phyloP scores from a whole-genome alignment of 2,329 filamentous ascomycete genomes.

The Stagonosporopsis rhizophila region DNA sequence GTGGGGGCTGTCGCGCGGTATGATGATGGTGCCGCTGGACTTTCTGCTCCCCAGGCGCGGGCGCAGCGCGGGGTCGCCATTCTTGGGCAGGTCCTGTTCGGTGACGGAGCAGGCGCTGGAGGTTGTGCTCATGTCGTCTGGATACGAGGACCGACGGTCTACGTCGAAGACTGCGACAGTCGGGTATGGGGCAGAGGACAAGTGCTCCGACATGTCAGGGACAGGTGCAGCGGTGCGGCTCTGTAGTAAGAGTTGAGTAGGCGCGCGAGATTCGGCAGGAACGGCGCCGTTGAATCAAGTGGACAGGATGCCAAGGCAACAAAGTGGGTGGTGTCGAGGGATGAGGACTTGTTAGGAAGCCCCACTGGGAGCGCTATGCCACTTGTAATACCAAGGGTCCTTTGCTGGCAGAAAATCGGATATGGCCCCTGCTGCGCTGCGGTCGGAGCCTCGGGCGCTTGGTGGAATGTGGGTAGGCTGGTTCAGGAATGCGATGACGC shows the following conservation, averaged over 20 bases:
- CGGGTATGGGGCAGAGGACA: conserved; percentile 38
- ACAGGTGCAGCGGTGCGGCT: conserved; percentile 23
- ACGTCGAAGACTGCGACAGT: conserved; percentile 28
- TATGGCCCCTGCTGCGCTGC: conserved; percentile 24
- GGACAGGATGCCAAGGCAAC: conserved; percentile 32
- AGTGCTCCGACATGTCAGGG: conserved; percentile 29
- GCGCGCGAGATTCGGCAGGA: conserved; percentile 22
- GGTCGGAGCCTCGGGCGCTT: conserved; percentile 21
- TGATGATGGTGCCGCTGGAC: conserved; percentile 82
- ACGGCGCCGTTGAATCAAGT: conserved; percentile 34
- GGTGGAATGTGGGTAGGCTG: conserved; percentile 19
- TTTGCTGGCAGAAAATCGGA: conserved; percentile 25
- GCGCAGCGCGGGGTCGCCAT: conserved; percentile 60
- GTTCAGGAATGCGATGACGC: conserved; percentile 19
- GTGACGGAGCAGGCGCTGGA: conserved; percentile 56
- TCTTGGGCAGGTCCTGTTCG: conserved; percentile 42
- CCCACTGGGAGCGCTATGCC: conserved; percentile 24
- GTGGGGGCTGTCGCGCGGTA: conserved; percentile 76
- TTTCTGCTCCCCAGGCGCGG: conserved; percentile 76
- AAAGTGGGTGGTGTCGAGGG: conserved; percentile 33
- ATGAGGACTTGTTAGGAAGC: conserved; percentile 26
- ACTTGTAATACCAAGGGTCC: conserved; percentile 28
- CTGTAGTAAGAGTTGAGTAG: conserved; percentile 26
- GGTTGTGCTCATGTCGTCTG: conserved; percentile 48
- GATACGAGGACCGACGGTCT: conserved; percentile 31